Base-by-base conservation (phyloP, 768 basidiomycete species). In the Trametes cubensis region DNA sequence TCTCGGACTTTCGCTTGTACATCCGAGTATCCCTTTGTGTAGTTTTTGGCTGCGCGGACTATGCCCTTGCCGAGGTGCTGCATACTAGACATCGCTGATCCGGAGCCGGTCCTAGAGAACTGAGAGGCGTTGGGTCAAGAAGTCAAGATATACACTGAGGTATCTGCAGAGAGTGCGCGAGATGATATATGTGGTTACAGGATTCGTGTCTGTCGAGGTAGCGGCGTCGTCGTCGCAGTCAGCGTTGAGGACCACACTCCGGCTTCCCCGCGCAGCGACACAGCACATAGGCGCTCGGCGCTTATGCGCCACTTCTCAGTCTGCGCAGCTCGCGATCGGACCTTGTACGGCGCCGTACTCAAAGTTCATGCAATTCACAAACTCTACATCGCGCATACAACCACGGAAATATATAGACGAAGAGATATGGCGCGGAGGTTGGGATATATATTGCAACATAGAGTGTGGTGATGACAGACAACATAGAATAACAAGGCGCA, bases 11-110 rank as follows among this genome's bases (percentile, higher is more conserved):
- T 98, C 45, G 92, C 87, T 77, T 98, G 94, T 0, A 89, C 88
- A 63, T 98, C 95, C 45, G 95, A 95, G 77, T 98, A 99, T 41
- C 92, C 91, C 69, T 93, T 94, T 58, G 95, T 97, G 74, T 95
- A 95, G 73, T 95, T 96, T 78, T 96, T 97, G 49, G 92, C 91
- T 39, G 93, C 90, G 55, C 95, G 85, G 50, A 95, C 82, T 21
- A 92, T 89, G 67, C 84, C 87, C 75, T 92, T 94, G 67, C 90
- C 91, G 75, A 94, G 87, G 69, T 90, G 83, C 74, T 92, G 89
- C 78, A 94, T 63, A 51, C 82, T 70, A 28, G 71, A 69, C 67
- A 69, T 71, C 28, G 18, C 51, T 42, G 48, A 34, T 42, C 53
- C 28, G 4, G 15, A 1, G 17, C 6, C 6, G 46, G 53, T 21